A percentile compares a stretch with the other conserved stretches of the same genome.
phyloP scores from a whole-genome alignment of 2,329 filamentous ascomycete genomes.

The Blastomyces percursus region DNA sequence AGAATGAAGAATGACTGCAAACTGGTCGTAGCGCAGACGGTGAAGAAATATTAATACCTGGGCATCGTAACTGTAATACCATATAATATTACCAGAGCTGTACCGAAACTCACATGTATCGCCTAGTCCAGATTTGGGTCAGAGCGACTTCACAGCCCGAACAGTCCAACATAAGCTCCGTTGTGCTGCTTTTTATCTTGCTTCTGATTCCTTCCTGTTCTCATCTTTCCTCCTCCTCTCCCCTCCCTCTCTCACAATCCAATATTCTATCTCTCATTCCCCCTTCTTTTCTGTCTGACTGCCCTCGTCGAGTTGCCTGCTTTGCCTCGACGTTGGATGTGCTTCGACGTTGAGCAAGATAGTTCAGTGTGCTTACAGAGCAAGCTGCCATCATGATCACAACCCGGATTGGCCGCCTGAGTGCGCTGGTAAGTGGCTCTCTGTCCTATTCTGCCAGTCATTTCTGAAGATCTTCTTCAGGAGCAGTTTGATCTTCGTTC shows the following conservation, averaged over 20 bases:
- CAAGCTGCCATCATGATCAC: conserved; percentile 36
- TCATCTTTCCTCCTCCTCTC: conserved; percentile 14
- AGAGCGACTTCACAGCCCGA: not conserved
- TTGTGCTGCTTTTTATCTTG: conserved; percentile 9
- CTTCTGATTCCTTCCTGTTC: conserved; percentile 8
- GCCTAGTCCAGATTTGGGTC: not conserved
- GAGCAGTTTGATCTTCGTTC: conserved; percentile 3
- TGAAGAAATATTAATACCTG: not conserved
- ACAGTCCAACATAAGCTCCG: not conserved
- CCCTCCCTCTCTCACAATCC: conserved; percentile 24
- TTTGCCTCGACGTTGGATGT: conserved; percentile 29
- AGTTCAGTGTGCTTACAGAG: conserved; percentile 28
- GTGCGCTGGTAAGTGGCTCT: conserved; percentile 36
- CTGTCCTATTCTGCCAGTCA: not conserved
- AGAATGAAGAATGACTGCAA: too few species aligned
- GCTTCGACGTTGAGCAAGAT: conserved; percentile 9
- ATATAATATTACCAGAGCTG: not conserved
- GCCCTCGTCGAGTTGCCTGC: conserved; percentile 25
- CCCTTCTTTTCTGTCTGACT: conserved; percentile 24
- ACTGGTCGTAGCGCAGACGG: not conserved
- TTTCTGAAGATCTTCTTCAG: not conserved
- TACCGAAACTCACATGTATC: not conserved
- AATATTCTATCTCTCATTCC: conserved; percentile 27
- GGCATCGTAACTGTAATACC: not conserved
- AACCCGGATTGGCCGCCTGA: conserved; percentile 37